phyloP scores from a whole-genome alignment of 2,329 filamentous ascomycete genomes.

The Diaporthe longicolla region DNA sequence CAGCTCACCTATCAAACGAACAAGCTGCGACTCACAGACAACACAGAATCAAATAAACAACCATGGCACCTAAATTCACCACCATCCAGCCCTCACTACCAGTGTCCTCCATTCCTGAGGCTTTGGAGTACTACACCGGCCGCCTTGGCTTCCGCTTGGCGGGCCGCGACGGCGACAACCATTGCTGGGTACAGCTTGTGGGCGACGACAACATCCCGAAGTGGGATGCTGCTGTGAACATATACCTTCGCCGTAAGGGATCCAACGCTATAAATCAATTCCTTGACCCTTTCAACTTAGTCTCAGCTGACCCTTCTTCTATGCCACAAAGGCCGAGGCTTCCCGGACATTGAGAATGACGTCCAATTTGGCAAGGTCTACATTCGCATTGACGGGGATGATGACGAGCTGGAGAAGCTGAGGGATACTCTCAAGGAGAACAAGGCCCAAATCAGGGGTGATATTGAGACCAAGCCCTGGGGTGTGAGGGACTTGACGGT shows the following conservation, averaged over 20 bases:
- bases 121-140: slow-evolving; percentile 22
- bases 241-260: slow-evolving; percentile 26
- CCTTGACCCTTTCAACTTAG: neutral
- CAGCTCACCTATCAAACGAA: neutral
- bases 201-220: slow-evolving; percentile 9
- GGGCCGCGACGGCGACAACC: slow-evolving; percentile 33
- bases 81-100: slow-evolving; percentile 29
- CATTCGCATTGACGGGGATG: slow-evolving; percentile 21
- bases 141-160: slow-evolving; percentile 33
- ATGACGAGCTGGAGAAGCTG: slow-evolving; percentile 30
- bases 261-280: neutral
- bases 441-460: neutral
- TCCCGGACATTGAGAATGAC: slow-evolving; percentile 18
- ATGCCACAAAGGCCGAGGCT: slow-evolving; percentile 4
- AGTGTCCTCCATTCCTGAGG: slow-evolving; percentile 25
- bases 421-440: slow-evolving; percentile 6
- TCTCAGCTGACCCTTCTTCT: neutral
- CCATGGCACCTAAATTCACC: slow-evolving; percentile 24
- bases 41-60: neutral
- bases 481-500: slow-evolving; percentile 22
- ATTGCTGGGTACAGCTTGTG: slow-evolving; percentile 36
- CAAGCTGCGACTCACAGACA: neutral
- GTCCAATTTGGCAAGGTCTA: slow-evolving; percentile 35
- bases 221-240: slow-evolving; percentile 35
- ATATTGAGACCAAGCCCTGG: slow-evolving; percentile 27